phyloP scores from a whole-genome alignment of 495 filamentous ascomycete species.

The Neurospora sublineolata region DNA sequence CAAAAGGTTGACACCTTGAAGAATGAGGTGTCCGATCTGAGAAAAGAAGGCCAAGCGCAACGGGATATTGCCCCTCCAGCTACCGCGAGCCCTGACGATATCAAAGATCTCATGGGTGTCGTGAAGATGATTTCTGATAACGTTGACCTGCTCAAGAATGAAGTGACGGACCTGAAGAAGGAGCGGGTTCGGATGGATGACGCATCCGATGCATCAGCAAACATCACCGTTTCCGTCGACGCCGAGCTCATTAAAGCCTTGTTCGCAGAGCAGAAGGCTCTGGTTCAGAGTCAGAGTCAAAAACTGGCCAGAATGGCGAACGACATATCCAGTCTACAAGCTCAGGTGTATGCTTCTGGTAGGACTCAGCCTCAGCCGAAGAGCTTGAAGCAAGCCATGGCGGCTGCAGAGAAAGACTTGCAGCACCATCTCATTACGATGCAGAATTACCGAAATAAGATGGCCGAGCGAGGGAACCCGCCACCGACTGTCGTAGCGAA shows the following conservation, averaged over 20 bases:
- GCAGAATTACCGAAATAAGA: neutral
- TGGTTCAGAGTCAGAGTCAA: slow-evolving; percentile 6
- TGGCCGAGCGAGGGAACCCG: neutral
- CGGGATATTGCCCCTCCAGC: neutral
- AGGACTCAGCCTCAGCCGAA: slow-evolving; percentile 1
- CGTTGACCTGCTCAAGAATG: neutral
- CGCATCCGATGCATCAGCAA: neutral
- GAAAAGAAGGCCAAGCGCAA: neutral
- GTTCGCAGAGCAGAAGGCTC: neutral
- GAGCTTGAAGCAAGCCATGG: slow-evolving; percentile 14
- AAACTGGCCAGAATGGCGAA: neutral
- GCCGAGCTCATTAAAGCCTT: neutral
- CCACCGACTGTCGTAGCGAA: neutral
- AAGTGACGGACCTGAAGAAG: neutral
- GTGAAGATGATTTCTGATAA: neutral
- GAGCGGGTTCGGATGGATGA: neutral
- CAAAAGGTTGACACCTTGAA: neutral
- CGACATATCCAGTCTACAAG: neutral
- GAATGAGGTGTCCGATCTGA: slow-evolving; percentile 8
- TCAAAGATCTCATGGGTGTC: neutral
- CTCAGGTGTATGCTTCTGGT: neutral
- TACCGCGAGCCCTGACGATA: neutral
- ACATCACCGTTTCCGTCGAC: neutral
- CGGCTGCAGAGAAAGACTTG: slow-evolving; percentile 13
- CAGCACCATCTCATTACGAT: slow-evolving; percentile 6